Evolutionary conservation across 2,329 filamentous ascomycete species (phyloP), one percentile per base, ranked within the genome.

Genomic region (Pyricularia sp.): DNA sequence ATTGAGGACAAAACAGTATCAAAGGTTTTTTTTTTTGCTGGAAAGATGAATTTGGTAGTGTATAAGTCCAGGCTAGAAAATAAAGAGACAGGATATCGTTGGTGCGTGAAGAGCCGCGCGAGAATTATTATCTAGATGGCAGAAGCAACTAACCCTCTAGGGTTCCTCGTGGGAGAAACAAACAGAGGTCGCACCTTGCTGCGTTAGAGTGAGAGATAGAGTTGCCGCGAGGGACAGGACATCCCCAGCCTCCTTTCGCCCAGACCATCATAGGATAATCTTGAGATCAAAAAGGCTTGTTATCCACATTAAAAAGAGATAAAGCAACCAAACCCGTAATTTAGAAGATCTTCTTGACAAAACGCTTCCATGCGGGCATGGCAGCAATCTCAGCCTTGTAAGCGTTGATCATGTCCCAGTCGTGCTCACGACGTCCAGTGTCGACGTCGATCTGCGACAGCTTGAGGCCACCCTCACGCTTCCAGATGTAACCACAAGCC

Each of bases 391-490:
- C n/a, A n/a, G 60, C 61, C 70, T 82, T 74, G 71, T 84, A 81
- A 61, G 78, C 75, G 49, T 87, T 82, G 75, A 88, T 86, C 55
- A 77, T 76, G 12, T 87, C 84, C 84, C 84, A 88, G 72, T 89
- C 82, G 63, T 88, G 79, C 73, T 84, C 81, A 66, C 86, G 81
- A 53, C 86, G 82, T 67, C 86, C 87, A 31, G 80, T 81, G 71
- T 90, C 86, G 64, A 90, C 80, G 69, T 90, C 87, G 66, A 90
- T 88, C 68, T 89, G 75, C 31, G 78, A 75, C 2, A 83, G 73
- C 28, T 73, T 79, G 64, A 87, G 77, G 83, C 84, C 89, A 22
- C 82, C 81, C 28, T 78, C 73, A 57, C 83, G 78, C 79, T 90
- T 90, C 87, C 86, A 89, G 67, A 84, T 16, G 71, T 82, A 88